Percentiles rank a stretch among this genome's conserved stretches.
Evolutionary conservation across 192 early-diverging fungal species (phyloP).

Genomic region (Umbelopsis ramanniana): DNA sequence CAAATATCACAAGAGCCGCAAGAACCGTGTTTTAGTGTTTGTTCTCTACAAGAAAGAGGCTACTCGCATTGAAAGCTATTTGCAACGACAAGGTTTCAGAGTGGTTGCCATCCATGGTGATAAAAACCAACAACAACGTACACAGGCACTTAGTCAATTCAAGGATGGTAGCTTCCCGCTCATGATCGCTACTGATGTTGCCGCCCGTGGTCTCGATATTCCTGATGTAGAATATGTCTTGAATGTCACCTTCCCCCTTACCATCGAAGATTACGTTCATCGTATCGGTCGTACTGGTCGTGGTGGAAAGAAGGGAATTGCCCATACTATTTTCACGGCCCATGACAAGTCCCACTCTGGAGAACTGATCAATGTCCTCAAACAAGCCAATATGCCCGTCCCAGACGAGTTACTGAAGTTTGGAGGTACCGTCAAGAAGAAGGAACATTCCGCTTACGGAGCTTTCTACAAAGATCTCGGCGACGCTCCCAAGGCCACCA

Average conservation of each 20-base stretch:
- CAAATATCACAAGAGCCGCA: slow-evolving; percentile 83
- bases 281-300: slow-evolving; percentile 97
- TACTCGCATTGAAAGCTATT: slow-evolving; percentile 71
- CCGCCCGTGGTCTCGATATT: slow-evolving; percentile 86
- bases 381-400: slow-evolving; percentile 82
- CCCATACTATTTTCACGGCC: slow-evolving; percentile 92
- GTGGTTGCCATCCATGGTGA: slow-evolving; percentile 92
- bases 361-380: slow-evolving; percentile 89
- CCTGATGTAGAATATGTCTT: slow-evolving; percentile 95
- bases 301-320: slow-evolving; percentile 87
- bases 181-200: slow-evolving; percentile 94
- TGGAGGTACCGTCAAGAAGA: slow-evolving; percentile 96
- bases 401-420: slow-evolving; percentile 91
- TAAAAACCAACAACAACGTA: slow-evolving; percentile 83
- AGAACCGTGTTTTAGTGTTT: slow-evolving; percentile 92
- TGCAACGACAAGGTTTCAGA: slow-evolving; percentile 78
- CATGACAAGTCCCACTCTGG: slow-evolving; percentile 91
- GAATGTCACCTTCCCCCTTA: slow-evolving; percentile 97
- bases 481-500: slow-evolving; percentile 79
- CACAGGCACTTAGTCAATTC: slow-evolving; percentile 79
- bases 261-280: slow-evolving; percentile 90
- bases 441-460: slow-evolving; percentile 93
- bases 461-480: slow-evolving; percentile 94
- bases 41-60: slow-evolving; percentile 98
- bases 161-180: slow-evolving; percentile 80